phyloP scores from a whole-genome alignment of 257 asterid genomes.

The Rhazya stricta region DNA sequence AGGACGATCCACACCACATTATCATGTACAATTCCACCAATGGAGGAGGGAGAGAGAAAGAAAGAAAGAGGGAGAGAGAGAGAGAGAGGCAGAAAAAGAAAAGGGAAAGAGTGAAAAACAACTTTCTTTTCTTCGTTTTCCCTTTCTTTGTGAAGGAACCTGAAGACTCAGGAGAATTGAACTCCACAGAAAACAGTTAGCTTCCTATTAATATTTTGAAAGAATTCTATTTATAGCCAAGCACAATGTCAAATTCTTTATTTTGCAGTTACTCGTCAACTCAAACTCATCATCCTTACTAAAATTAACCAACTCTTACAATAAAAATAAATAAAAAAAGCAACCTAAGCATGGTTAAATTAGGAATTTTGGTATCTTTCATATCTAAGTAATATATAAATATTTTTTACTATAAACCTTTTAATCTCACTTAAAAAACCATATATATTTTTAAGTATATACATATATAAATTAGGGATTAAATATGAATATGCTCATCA shows the following conservation, averaged over 20 bases:
- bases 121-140: not conserved
- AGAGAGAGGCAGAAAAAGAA: not conserved
- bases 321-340: not conserved
- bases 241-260: not conserved
- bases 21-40: conserved; percentile 12
- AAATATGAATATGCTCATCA: no score
- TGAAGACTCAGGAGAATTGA: not conserved
- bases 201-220: no score
- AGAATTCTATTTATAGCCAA: conserved; percentile 25
- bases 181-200: not conserved
- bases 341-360: no score
- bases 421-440: no score
- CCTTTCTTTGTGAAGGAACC: not conserved
- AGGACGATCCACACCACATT: not conserved
- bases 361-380: no score
- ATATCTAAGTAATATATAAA: no score
- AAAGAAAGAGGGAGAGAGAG: not conserved
- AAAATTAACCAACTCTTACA: not conserved
- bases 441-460: no score
- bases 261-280: not conserved
- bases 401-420: no score
- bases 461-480: no score
- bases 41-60: conserved; percentile 12
- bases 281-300: not conserved
- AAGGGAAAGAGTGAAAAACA: not conserved